These are phyloP conservation scores for Xylariaceae sp. DNA, from an alignment of 2,329 filamentous ascomycete species.

Conservation along the genomic window DNA sequence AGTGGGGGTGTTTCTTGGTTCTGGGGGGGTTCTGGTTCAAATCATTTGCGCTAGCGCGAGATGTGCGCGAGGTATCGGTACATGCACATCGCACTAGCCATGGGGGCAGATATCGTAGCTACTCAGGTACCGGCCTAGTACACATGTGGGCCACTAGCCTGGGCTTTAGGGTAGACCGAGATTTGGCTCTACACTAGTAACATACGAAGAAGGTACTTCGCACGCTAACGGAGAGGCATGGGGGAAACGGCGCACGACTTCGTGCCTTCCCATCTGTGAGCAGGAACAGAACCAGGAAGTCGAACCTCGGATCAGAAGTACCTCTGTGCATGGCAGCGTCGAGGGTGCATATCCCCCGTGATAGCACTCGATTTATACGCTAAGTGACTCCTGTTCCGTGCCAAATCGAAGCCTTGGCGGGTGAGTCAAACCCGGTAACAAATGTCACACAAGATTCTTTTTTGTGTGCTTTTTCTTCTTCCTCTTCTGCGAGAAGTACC, in stretches of 20 bases:
- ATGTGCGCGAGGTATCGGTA: neutral
- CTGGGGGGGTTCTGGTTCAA: neutral
- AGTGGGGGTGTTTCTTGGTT: constrained; percentile 6
- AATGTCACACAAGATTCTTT: constrained; percentile 16
- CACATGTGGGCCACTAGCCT: neutral
- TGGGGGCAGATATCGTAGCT: no score
- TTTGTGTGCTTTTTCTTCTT: constrained; percentile 12
- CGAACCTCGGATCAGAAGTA: no score
- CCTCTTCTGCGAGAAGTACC: constrained; percentile 14
- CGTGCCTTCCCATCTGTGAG: no score
- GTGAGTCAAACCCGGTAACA: constrained; percentile 10
- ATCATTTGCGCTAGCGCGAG: neutral
- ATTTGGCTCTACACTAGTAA: neutral
- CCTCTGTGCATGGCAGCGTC: no score
- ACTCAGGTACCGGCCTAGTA: neutral
- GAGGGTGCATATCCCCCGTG: no score
- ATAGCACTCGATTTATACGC: neutral
- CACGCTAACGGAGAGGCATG: no score
- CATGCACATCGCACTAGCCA: neutral
- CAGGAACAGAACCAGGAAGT: no score
- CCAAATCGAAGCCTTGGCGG: neutral
- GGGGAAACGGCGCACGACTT: no score
- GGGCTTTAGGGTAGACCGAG: neutral
- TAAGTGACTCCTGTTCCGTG: no score
- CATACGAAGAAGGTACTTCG: neutral